phyloP scores from a whole-genome alignment of 495 filamentous ascomycete species.

The Tuber microsphaerosporum region DNA sequence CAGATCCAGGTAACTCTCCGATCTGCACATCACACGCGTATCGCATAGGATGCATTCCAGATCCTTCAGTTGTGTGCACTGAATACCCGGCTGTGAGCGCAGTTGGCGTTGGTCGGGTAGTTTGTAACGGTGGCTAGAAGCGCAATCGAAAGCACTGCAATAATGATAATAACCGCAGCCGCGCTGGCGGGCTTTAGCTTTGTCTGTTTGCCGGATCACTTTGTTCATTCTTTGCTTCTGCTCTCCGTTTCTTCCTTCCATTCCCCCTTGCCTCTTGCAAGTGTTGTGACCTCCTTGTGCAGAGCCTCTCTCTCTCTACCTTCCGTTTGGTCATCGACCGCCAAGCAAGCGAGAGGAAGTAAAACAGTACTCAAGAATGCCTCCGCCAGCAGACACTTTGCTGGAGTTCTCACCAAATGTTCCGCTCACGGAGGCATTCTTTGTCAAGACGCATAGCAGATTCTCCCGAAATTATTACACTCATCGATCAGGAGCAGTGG shows the following conservation, averaged over 20 bases:
- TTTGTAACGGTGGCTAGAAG: neutral
- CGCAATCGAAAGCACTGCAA: neutral
- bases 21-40: neutral
- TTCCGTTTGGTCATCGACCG: neutral
- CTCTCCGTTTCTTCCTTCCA: neutral
- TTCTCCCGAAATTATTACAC: neutral
- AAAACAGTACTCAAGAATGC: neutral
- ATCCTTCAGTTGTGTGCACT: neutral
- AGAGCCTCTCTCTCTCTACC: neutral
- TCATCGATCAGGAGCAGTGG: neutral
- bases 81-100: neutral
- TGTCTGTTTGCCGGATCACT: neutral
- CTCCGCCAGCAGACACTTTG: no score
- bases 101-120: neutral
- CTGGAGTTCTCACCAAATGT: no score
- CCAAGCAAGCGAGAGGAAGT: neutral
- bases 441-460: neutral
- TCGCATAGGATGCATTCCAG: neutral
- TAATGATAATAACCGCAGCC: neutral
- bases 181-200: neutral
- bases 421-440: no score
- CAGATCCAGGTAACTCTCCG: neutral
- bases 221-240: neutral
- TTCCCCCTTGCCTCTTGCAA: neutral
- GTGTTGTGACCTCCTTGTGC: neutral